These are phyloP conservation scores for Circinella umbellata DNA, from an alignment of 371 early-diverging fungal species.

Conservation along the genomic window DNA sequence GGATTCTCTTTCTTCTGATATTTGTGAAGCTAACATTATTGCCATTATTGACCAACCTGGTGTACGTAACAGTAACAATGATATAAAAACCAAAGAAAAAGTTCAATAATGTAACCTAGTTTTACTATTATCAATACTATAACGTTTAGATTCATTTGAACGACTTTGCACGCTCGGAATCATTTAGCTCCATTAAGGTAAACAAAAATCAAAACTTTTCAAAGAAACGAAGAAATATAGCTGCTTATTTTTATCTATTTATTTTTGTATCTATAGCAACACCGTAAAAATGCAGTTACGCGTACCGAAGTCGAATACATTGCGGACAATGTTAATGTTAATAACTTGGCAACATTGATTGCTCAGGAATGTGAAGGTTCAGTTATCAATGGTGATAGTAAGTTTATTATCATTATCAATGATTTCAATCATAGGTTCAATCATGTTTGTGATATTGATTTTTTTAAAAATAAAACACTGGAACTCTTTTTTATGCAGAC, in stretches of 20 bases:
- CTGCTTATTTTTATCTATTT: background rate
- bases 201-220: background rate
- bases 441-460: background rate
- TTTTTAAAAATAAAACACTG: background rate
- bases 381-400: background rate
- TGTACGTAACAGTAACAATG: constrained; percentile 25
- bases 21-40: constrained; percentile 46
- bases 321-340: constrained; percentile 37
- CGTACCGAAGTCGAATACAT: constrained; percentile 45
- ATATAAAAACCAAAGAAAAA: background rate
- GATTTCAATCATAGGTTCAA: too few species aligned
- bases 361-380: constrained; percentile 37
- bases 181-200: constrained; percentile 43
- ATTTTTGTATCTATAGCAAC: constrained; percentile 24
- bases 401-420: background rate
- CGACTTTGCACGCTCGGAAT: constrained; percentile 39
- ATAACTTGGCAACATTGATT: constrained; percentile 34
- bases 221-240: background rate
- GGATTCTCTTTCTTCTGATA: constrained; percentile 33
- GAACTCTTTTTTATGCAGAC: background rate
- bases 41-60: constrained; percentile 53
- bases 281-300: constrained; percentile 30
- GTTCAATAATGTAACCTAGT: background rate
- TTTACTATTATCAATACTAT: too few species aligned
- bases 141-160: constrained; percentile 37